A percentile compares a stretch with the other conserved stretches of the same genome.
Conservation (phyloP, 441 rosid genomes). For the Populus hybrid region DNA sequence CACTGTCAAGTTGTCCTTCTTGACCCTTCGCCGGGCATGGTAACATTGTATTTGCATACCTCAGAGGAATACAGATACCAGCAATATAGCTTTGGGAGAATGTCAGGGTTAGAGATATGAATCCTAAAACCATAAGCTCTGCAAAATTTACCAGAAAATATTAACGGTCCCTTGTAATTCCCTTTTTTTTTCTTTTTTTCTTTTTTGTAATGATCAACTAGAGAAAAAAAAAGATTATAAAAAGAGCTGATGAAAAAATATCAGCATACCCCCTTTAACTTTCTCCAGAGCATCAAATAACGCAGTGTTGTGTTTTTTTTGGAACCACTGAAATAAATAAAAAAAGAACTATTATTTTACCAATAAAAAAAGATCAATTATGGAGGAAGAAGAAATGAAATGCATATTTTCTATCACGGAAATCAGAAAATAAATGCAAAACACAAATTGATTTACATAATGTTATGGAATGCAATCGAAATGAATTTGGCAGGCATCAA, state of each 20-base stretch:
- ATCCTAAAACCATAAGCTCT: conserved; percentile 98
- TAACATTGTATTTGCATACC: conserved; percentile 62
- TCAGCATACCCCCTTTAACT: conserved; percentile 59
- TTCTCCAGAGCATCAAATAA: conserved; percentile 82
- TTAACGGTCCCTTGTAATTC: background rate
- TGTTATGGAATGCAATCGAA: background rate
- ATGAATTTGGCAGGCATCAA: background rate
- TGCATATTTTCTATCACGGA: background rate
- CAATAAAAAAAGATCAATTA: background rate
- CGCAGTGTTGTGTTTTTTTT: conserved; percentile 51
- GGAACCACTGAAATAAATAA: conserved; percentile 34
- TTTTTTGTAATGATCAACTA: background rate
- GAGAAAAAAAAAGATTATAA: background rate
- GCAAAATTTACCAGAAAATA: conserved; percentile 19
- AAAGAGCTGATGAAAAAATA: background rate
- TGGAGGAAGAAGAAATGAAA: background rate
- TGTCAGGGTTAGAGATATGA: conserved; percentile 79
- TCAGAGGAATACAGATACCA: conserved; percentile 49
- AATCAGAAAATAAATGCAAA: background rate
- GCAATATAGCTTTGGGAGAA: conserved; percentile 76
- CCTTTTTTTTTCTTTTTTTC: background rate
- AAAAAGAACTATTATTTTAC: conserved; percentile 16
- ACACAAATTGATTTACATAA: background rate
- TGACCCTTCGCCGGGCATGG: conserved; percentile 45
- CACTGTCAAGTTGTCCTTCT: background rate